phyloP scores from a whole-genome alignment of 2,329 filamentous ascomycete species.

The Diaporthe helianthi region DNA sequence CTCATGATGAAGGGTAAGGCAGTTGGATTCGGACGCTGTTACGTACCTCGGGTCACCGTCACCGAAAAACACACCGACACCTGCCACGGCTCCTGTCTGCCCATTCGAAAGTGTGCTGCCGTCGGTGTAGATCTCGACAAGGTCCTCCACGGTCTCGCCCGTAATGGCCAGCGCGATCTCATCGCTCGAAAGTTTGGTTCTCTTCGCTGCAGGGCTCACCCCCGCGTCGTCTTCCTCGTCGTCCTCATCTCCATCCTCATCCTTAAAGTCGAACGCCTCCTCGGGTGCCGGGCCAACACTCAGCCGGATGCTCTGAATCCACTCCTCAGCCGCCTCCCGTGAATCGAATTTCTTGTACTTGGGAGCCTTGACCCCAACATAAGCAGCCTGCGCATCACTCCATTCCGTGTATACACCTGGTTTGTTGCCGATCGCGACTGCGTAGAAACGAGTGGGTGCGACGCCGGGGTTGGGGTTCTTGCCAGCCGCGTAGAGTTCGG shows the following conservation, averaged over 20 bases:
- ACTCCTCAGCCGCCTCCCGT: constrained; percentile 77
- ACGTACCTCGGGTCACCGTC: constrained; percentile 59
- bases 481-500: constrained; percentile 77
- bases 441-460: constrained; percentile 61
- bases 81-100: constrained; percentile 59
- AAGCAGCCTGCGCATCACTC: constrained; percentile 75
- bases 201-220: constrained; percentile 46
- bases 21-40: background rate
- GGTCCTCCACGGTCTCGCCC: constrained; percentile 38
- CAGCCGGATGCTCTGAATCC: constrained; percentile 59
- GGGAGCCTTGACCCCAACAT: constrained; percentile 73
- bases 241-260: constrained; percentile 38
- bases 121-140: constrained; percentile 65
- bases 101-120: constrained; percentile 69
- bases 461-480: constrained; percentile 52
- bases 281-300: constrained; percentile 17
- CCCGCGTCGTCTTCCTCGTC: constrained; percentile 42
- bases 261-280: constrained; percentile 34
- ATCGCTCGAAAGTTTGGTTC: constrained; percentile 39
- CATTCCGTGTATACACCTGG: constrained; percentile 70
- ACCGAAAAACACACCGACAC: constrained; percentile 71
- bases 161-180: constrained; percentile 24
- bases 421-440: constrained; percentile 63
- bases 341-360: constrained; percentile 75
- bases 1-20: background rate